Evolutionary conservation across 768 basidiomycete genomes (phyloP).

Genomic region (Chalciporus chontae): DNA sequence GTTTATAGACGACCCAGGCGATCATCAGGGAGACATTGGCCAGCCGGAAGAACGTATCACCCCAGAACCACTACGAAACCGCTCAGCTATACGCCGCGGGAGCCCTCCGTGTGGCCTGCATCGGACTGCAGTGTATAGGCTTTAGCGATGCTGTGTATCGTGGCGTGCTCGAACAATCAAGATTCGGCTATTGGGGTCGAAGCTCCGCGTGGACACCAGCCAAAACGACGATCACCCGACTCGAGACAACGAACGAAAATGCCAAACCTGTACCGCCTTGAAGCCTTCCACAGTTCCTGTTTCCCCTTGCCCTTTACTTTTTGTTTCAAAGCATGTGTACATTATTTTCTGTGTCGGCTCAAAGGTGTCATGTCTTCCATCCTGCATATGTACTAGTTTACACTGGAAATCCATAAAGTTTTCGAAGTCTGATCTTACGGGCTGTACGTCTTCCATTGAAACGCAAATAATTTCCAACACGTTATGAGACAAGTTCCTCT

Average conservation of each 20-base stretch:
- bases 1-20: conserved; percentile 53
- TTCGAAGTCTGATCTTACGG: no score
- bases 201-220: conserved; percentile 13
- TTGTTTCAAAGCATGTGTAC: neutral
- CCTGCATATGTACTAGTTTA: neutral
- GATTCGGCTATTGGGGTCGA: conserved; percentile 24
- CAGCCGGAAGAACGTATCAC: conserved; percentile 70
- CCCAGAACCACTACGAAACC: conserved; percentile 74
- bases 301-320: neutral
- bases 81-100: conserved; percentile 69
- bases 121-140: conserved; percentile 73
- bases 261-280: conserved; percentile 2
- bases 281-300: neutral
- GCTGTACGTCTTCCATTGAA: no score
- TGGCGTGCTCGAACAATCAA: conserved; percentile 62
- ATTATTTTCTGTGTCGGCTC: conserved; percentile 2
- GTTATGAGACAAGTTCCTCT: neutral
- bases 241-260: conserved; percentile 15
- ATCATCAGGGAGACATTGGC: conserved; percentile 71
- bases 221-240: conserved; percentile 6
- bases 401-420: neutral
- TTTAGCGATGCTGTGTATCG: conserved; percentile 68
- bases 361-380: neutral
- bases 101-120: conserved; percentile 68
- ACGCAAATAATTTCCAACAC: neutral